These are phyloP conservation scores for Colletotrichum sp. DNA, from an alignment of 2,329 filamentous ascomycete species.

Conservation along the genomic window DNA sequence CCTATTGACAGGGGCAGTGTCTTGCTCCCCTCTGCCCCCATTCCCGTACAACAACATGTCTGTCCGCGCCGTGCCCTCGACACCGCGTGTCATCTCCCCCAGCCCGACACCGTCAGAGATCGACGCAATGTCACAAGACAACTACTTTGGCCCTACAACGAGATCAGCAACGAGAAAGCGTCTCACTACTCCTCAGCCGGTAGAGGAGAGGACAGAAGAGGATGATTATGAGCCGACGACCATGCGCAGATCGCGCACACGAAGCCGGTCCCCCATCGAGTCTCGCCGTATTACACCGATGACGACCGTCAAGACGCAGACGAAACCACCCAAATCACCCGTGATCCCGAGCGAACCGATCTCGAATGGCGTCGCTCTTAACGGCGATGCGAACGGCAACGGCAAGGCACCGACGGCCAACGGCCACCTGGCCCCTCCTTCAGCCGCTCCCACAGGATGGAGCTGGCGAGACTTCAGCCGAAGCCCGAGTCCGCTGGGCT, in stretches of 20 bases:
- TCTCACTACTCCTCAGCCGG: conserved; percentile 60
- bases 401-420: conserved; percentile 48
- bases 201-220: conserved; percentile 58
- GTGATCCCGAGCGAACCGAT: conserved; percentile 23
- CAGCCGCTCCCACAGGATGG: conserved; percentile 64
- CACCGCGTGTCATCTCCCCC: conserved; percentile 87
- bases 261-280: conserved; percentile 73
- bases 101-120: conserved; percentile 75
- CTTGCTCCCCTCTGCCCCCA: conserved; percentile 62
- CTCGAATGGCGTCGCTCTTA: conserved; percentile 25
- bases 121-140: conserved; percentile 60
- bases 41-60: conserved; percentile 61
- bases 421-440: conserved; percentile 72
- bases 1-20: conserved; percentile 61
- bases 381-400: conserved; percentile 27
- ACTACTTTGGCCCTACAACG: conserved; percentile 75
- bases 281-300: conserved; percentile 57
- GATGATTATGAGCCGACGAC: conserved; percentile 44
- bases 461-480: conserved; percentile 89
- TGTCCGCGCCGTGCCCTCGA: conserved; percentile 69
- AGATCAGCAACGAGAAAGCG: conserved; percentile 71
- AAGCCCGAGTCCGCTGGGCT: conserved; percentile 88
- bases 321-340: conserved; percentile 33
- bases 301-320: conserved; percentile 50
- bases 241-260: conserved; percentile 68